Evolutionary conservation across 805 yeast genomes (phyloP), one percentile per base, ranked within the genome.

Genomic region (Millerozyma miso): DNA sequence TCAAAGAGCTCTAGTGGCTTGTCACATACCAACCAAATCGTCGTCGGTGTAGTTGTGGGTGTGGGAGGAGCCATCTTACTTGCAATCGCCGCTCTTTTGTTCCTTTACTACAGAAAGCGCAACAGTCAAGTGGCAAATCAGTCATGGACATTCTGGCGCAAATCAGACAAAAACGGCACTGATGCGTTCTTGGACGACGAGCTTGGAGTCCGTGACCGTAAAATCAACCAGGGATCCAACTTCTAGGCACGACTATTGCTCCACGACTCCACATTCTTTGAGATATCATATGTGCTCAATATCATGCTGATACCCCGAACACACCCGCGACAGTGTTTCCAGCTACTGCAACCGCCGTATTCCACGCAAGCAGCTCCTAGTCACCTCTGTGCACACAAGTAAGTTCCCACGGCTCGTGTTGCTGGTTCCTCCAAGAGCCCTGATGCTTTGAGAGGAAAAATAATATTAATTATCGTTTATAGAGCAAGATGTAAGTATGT

Each of bases 121-220:
- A 59, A 55, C 44, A 58, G 54, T 40, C 60, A 50, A 19, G 48
- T 51, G 26, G 63, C 60, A 26, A 54, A 52, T 35, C 60, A 68
- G 5, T 67, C 73, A 18, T 71, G 76, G 76, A 71, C 76, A 3
- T 71, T 71, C 62, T 71, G 76, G 76, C 63, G 74, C 54, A 69
- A 67, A 59, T 62, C 65, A 42, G 74, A 67, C 50, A 69, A 71
- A 56, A 67, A 63, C 16, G 59, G 60, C 26, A 62, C 60, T 23
- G 71, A 70, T 42, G 69, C 66, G 40, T 69, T 66, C 48, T 65
- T 71, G 50, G 68, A 60, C 46, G 76, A 74, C 4, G 76, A 71
- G 51, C 63, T 71, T 50, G 76, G 76, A 31, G 75, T 71, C 10
- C 67, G 76, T 50, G 76, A 71, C 52, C 55, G 76, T 47, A 69